Conservation (phyloP, 2,329 filamentous ascomycete genomes). For the Ceratocystis cacaofunesta region DNA sequence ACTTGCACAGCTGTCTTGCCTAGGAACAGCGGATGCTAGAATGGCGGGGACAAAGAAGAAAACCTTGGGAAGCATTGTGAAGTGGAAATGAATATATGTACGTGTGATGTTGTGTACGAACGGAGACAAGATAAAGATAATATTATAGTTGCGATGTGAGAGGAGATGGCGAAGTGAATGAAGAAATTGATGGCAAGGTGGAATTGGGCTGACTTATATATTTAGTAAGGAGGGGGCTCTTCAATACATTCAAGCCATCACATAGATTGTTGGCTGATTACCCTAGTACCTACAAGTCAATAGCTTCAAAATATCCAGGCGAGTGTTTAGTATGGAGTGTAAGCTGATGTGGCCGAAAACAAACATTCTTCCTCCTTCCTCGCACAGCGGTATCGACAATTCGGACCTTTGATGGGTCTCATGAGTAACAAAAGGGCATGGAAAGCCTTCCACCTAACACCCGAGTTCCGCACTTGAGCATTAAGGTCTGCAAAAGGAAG, state of each 20-base stretch:
- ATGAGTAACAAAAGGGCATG: neutral
- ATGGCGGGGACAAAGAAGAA: conserved; percentile 17
- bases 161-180: neutral
- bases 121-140: neutral
- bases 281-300: neutral
- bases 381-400: neutral
- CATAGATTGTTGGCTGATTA: neutral
- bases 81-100: no score
- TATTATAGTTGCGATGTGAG: neutral
- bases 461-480: conserved; percentile 1
- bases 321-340: neutral
- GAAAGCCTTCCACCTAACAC: neutral
- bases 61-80: conserved; percentile 16
- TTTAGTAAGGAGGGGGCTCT: no score
- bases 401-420: neutral
- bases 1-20: conserved; percentile 13
- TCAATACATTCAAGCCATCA: neutral
- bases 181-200: neutral
- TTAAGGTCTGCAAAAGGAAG: neutral
- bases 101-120: no score
- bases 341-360: neutral
- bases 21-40: conserved; percentile 8
- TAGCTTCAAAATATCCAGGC: neutral
- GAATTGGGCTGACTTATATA: no score
- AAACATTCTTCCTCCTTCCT: neutral